Evolutionary conservation across 2,329 filamentous ascomycete genomes (phyloP), one percentile per base, ranked within the genome.

Genomic region (Sarocladium kiliense): DNA sequence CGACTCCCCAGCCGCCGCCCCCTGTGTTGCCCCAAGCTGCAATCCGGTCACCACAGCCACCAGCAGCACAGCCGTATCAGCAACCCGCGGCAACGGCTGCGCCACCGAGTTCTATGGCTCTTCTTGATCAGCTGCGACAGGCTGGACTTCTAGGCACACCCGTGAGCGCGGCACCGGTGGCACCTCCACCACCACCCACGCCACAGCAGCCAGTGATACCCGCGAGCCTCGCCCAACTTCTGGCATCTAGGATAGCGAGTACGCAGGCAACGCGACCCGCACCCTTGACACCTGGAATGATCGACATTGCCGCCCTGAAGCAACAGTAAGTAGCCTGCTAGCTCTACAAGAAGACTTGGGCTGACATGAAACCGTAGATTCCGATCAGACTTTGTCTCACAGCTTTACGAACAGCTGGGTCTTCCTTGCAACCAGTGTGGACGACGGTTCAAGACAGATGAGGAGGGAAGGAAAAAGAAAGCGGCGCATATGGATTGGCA

Each of bases 401-500:
- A 78, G 18, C 80, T 97, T 9, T 93, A 96, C 66, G 89, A 93
- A 58, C 84, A 87, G 19, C 82, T 91, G 37, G 89, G 93, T 0
- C 89, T 91, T 57, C 89, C 92, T 56, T 99, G 94, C 69, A 89
- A 87, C 12, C 93, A 93, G 57, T 99, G 94, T 67, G 94, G 93
- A 23, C 84, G 92, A 57, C 86, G 94, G 2, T 99, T 99, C 69
- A 81, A 81, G 54, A 82, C 82, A 3, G 89, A 89, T 50, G 83
- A 86, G 12, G 85, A 89, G 60, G 93, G 93, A 12, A 88, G 85
- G 64, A 86, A 87, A 66, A 89, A 88, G 75, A 97, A 97, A 74
- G 89, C 87, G 23, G 85, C 87, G 2, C 94, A 99, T 68, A 86
- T 99, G 77, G 94, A 99, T 71, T 99, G 94, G 94, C 94, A 99